phyloP scores from a whole-genome alignment of 352 stramenopile species.

The Plasmopara muralis region DNA sequence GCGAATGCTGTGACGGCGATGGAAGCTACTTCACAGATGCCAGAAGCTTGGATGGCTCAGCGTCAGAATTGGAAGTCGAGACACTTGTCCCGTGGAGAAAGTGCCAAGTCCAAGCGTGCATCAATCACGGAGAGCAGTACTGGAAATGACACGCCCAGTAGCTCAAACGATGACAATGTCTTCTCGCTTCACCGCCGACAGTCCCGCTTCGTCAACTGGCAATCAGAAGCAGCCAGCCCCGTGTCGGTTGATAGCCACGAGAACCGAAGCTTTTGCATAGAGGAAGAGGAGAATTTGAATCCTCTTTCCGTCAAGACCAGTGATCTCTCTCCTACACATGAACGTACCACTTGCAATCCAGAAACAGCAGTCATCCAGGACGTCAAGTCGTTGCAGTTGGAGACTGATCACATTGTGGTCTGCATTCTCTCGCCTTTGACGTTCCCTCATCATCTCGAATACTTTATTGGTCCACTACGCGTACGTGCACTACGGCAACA shows the following conservation, averaged over 20 bases:
- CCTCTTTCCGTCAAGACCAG: conserved; percentile 12
- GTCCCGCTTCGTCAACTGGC: conserved; percentile 25
- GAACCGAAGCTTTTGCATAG: conserved; percentile 1
- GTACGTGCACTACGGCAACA: conserved; percentile 61
- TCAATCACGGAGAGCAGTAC: conserved; percentile 20
- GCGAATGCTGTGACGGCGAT: conserved; percentile 23
- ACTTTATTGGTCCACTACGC: conserved; percentile 67
- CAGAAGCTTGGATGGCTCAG: conserved; percentile 19
- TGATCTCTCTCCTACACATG: conserved; percentile 7
- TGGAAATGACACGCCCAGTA: conserved; percentile 15
- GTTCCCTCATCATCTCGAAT: conserved; percentile 77
- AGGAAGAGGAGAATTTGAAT: conserved; percentile 17
- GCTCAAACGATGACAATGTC: conserved; percentile 7
- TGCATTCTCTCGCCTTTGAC: conserved; percentile 48
- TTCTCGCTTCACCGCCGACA: conserved; percentile 11
- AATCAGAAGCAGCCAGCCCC: conserved; percentile 11
- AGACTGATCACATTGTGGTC: conserved; percentile 49
- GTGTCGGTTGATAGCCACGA: conserved; percentile 10
- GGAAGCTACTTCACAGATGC: conserved; percentile 13
- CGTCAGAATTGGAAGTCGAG: conserved; percentile 6
- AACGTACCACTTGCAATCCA: neutral
- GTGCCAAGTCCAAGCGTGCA: conserved; percentile 7
- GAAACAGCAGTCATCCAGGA: conserved; percentile 48
- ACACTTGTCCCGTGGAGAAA: conserved; percentile 14
- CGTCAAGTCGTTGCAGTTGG: conserved; percentile 34